These are phyloP conservation scores for Wickerhamiella vanderwaltii DNA, from an alignment of 805 yeast species.

Conservation along the genomic window DNA sequence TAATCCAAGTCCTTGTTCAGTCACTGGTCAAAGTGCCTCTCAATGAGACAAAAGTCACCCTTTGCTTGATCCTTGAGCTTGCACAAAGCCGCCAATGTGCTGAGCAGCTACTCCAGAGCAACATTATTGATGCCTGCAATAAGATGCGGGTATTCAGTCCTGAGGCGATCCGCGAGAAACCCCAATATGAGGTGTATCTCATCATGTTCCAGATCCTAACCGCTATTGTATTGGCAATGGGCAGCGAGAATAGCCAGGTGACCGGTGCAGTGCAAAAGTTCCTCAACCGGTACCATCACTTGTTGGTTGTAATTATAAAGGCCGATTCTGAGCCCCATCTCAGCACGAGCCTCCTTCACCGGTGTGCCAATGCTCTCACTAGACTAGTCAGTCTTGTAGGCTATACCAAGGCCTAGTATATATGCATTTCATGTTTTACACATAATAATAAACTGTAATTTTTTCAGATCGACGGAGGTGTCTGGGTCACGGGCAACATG, in stretches of 20 bases:
- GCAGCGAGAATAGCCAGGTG: conserved; percentile 57
- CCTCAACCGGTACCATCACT: conserved; percentile 39
- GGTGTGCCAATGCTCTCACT: conserved; percentile 3
- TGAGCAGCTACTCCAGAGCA: conserved; percentile 58
- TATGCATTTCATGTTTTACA: neutral
- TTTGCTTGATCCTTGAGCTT: conserved; percentile 57
- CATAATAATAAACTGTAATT: too few relatives aligned
- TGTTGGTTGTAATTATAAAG: conserved; percentile 52
- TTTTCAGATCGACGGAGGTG: too few relatives aligned
- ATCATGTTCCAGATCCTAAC: conserved; percentile 64
- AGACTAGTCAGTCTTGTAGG: conserved; percentile 1
- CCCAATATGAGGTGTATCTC: conserved; percentile 48
- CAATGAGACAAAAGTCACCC: conserved; percentile 52
- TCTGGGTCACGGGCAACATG: too few relatives aligned
- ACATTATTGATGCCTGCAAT: conserved; percentile 50
- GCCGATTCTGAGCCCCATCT: conserved; percentile 33
- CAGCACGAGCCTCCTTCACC: conserved; percentile 23
- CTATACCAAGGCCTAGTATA: conserved; percentile 5
- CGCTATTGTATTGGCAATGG: conserved; percentile 60
- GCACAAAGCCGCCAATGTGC: conserved; percentile 75
- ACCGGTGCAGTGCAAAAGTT: conserved; percentile 41
- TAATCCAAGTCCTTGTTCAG: conserved; percentile 51
- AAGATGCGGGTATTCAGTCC: conserved; percentile 44
- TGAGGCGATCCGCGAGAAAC: conserved; percentile 73
- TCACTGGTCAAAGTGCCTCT: conserved; percentile 35